Evolutionary conservation across 805 yeast species (phyloP).

Genomic region (Saturnispora hagleri): DNA sequence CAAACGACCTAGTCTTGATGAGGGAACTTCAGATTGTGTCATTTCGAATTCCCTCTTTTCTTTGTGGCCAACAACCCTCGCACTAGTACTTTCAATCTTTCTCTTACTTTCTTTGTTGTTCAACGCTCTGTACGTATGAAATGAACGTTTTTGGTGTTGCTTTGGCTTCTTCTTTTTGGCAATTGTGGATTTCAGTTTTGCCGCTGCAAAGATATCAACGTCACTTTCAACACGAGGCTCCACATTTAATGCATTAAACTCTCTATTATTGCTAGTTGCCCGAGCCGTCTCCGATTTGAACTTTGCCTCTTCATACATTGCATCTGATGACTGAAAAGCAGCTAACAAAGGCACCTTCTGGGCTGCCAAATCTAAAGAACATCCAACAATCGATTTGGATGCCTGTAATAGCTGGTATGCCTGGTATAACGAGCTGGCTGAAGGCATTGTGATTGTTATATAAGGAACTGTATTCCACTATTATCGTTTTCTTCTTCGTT

Average conservation of each 20-base stretch:
- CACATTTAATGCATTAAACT: constrained; percentile 11
- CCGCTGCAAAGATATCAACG: constrained; percentile 27
- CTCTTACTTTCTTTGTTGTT: not conserved
- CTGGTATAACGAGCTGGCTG: constrained; percentile 21
- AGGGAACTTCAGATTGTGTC: constrained; percentile 69
- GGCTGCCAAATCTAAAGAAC: constrained; percentile 12
- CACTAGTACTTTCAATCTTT: constrained; percentile 1
- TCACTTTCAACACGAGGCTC: constrained; percentile 10
- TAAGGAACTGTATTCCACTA: not conserved
- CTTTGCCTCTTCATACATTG: constrained; percentile 21
- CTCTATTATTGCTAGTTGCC: constrained; percentile 13
- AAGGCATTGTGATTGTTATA: constrained; percentile 12
- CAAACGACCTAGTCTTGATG: constrained; percentile 76
- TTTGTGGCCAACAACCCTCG: constrained; percentile 24
- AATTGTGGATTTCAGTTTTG: constrained; percentile 24
- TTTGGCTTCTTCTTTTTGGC: constrained; percentile 1
- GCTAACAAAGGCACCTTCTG: constrained; percentile 19
- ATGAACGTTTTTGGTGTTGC: constrained; percentile 9
- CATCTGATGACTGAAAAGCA: constrained; percentile 17
- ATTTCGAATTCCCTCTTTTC: constrained; percentile 35
- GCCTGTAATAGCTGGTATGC: constrained; percentile 21
- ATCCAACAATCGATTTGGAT: constrained; percentile 21
- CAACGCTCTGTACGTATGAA: constrained; percentile 7
- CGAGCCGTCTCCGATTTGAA: constrained; percentile 20
- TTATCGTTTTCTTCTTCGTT: not conserved